Percentiles rank a stretch among this genome's conserved stretches.
Conservation (phyloP, 805 yeast genomes). For the Yueomyces sp. region DNA sequence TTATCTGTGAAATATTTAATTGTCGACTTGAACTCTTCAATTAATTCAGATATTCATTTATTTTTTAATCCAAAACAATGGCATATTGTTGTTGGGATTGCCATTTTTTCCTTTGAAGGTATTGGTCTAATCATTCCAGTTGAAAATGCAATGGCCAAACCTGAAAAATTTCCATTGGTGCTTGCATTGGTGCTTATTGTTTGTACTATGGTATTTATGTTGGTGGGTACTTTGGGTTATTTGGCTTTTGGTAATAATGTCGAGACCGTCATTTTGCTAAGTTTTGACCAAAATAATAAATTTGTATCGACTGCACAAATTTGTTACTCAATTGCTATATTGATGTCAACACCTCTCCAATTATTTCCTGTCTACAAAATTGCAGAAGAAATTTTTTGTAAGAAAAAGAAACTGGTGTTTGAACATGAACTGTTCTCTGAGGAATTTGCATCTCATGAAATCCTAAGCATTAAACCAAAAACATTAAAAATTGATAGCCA, state of each 20-base stretch:
- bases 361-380: constrained; percentile 68
- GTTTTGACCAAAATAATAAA: constrained; percentile 55
- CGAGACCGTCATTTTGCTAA: constrained; percentile 56
- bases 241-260: constrained; percentile 51
- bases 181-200: constrained; percentile 46
- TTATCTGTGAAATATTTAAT: constrained; percentile 30
- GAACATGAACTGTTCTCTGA: too few relatives aligned
- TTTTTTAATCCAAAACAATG: constrained; percentile 44
- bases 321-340: constrained; percentile 60
- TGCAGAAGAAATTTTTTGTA: constrained; percentile 48
- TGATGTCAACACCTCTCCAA: constrained; percentile 71
- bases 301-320: constrained; percentile 54
- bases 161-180: constrained; percentile 58
- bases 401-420: constrained; percentile 3
- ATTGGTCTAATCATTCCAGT: constrained; percentile 73
- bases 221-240: constrained; percentile 58
- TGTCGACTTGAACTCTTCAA: constrained; percentile 27
- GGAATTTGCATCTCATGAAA: too few relatives aligned
- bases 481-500: neutral
- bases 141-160: constrained; percentile 68
- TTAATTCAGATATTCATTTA: constrained; percentile 35
- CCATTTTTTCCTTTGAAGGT: constrained; percentile 82
- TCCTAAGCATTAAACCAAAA: neutral
- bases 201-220: constrained; percentile 48
- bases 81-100: constrained; percentile 69